These are phyloP conservation scores for Cercospora sesami DNA, from an alignment of 2,329 filamentous ascomycete genomes.

Conservation along the genomic window DNA sequence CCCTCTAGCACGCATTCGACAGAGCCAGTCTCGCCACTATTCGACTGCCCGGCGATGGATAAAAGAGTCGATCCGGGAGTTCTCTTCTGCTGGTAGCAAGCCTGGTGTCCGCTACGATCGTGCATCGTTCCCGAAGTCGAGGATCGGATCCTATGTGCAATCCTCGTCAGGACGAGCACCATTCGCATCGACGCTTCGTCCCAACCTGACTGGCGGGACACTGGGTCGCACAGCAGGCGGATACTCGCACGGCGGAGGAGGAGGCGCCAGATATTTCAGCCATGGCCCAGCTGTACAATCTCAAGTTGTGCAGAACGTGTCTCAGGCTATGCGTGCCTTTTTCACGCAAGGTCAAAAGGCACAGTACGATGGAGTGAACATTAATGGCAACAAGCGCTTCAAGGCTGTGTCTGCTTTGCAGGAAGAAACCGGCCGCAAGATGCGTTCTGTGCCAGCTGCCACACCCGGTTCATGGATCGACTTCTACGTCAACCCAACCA, in stretches of 20 bases:
- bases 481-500: conserved; percentile 82
- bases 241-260: conserved; percentile 70
- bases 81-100: conserved; percentile 47
- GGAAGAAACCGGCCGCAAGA: conserved; percentile 68
- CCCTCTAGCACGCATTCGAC: conserved; percentile 62
- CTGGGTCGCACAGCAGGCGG: conserved; percentile 83
- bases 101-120: conserved; percentile 50
- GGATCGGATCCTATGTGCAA: conserved; percentile 56
- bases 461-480: conserved; percentile 80
- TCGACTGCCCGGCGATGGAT: conserved; percentile 54
- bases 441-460: conserved; percentile 59
- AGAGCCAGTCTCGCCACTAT: conserved; percentile 64
- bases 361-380: conserved; percentile 75
- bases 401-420: conserved; percentile 73
- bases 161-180: conserved; percentile 74
- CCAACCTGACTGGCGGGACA: conserved; percentile 86
- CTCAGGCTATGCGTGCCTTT: conserved; percentile 86
- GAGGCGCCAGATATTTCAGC: conserved; percentile 83
- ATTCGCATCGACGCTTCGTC: conserved; percentile 84
- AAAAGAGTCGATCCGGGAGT: conserved; percentile 50
- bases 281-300: conserved; percentile 81
- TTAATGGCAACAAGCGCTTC: conserved; percentile 74
- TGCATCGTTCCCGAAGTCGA: conserved; percentile 57
- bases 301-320: conserved; percentile 94
- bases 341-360: conserved; percentile 87